Base-by-base conservation (phyloP, 495 filamentous ascomycete species). In the Articulospora tetracladia region DNA sequence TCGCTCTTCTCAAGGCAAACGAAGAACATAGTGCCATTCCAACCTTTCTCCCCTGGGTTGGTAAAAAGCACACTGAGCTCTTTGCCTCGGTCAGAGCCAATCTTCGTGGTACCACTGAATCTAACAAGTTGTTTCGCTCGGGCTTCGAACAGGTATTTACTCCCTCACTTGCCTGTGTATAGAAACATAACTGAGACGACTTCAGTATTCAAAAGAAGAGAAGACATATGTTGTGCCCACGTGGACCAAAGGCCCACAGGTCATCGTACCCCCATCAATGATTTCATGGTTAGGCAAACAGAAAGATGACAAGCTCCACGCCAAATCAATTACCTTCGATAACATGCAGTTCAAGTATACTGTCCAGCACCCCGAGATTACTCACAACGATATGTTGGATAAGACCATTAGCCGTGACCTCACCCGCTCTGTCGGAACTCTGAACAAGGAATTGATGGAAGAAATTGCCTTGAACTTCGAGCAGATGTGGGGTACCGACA, bases 271-370 rank as follows among this genome's bases (percentile, higher is more conserved):
- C n/a, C 41, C 41, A 47, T 47, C 41, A 17, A 47, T 47, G 41
- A 47, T 47, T 47, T 22, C 41, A 17, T 47, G 41, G 41, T 22
- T 47, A 19, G 41, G 17, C 3, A 47, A 47, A 47, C 41, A 47
- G 23, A 47, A 47, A 22, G 41, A 47, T 47, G 41, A 47, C 23
- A 47, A 17, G 4, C 23, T 47, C n/a, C 41, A 47, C 41, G 41
- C 41, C 41, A 47, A 47, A 22, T 47, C 41, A 47, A 47, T 47
- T 22, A 47, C 41, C n/a, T 47, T 47, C 41, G 41, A 47, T 47
- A 47, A 47, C 41, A 47, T 47, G 41, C 41, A 47, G 41, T 47
- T 47, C 41, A 47, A 47, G 41, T 47, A 47, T 47, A 47, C 41
- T 6, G 41, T 47, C 17, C 41, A 47, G 15, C 41, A 47, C 23